A percentile compares a stretch with the other conserved stretches of the same genome.
Conservation (phyloP, 495 filamentous ascomycete species). For the Tetracladium marchalianum region DNA sequence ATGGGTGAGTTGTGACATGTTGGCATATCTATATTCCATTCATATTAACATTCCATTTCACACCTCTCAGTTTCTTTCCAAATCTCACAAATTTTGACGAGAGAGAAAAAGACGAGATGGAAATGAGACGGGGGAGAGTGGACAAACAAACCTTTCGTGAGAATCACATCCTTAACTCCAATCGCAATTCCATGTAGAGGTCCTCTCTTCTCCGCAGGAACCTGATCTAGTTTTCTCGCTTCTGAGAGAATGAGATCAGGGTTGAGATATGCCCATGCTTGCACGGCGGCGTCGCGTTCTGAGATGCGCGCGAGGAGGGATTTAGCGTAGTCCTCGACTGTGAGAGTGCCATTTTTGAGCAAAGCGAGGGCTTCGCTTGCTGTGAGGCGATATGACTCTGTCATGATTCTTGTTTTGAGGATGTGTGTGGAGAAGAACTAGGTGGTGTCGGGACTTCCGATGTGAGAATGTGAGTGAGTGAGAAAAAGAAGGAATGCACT, state of each 20-base stretch:
- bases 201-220: constrained; percentile 34
- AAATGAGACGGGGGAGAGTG: constrained; percentile 10
- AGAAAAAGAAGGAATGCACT: no score
- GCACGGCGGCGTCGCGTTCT: constrained; percentile 32
- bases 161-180: constrained; percentile 48
- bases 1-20: constrained; percentile 40
- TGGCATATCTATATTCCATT: constrained; percentile 32
- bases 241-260: constrained; percentile 35
- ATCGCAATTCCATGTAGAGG: constrained; percentile 44
- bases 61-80: not conserved
- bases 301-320: constrained; percentile 41
- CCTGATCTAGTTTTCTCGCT: constrained; percentile 38
- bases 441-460: no score
- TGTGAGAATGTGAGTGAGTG: no score
- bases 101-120: not conserved
- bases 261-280: constrained; percentile 45
- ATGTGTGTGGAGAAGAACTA: not conserved
- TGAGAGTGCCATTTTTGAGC: constrained; percentile 27
- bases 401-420: constrained; percentile 1
- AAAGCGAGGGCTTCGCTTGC: constrained; percentile 27
- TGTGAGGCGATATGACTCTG: constrained; percentile 28
- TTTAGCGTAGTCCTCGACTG: constrained; percentile 40
- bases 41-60: not conserved
- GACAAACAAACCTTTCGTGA: constrained; percentile 37
- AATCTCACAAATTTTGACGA: not conserved